phyloP scores from a whole-genome alignment of 306 rosid species.

The Vigna hirtella region DNA sequence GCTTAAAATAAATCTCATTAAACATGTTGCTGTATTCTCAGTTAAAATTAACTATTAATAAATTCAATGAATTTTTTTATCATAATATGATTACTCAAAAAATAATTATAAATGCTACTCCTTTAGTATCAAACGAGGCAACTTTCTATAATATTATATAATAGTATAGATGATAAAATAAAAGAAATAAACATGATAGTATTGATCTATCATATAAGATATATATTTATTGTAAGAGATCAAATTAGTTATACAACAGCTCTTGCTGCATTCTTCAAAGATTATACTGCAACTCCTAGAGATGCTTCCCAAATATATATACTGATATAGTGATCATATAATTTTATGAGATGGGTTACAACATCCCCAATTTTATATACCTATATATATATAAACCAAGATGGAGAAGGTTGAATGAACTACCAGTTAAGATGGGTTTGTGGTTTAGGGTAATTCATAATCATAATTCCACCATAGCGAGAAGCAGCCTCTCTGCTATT shows the following conservation, averaged over 20 bases:
- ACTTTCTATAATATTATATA: too few relatives aligned
- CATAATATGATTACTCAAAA: too few relatives aligned
- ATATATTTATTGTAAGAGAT: not conserved
- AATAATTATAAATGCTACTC: too few relatives aligned
- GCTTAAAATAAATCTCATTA: too few relatives aligned
- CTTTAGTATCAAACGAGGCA: too few relatives aligned
- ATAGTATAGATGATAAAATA: too few relatives aligned
- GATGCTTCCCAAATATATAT: not conserved
- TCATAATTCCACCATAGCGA: conserved; percentile 8
- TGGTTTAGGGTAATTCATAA: conserved; percentile 10
- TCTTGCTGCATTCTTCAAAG: not conserved
- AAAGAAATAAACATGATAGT: not conserved
- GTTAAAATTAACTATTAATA: too few relatives aligned
- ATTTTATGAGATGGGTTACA: not conserved
- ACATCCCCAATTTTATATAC: not conserved
- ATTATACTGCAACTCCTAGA: not conserved
- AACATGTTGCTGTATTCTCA: too few relatives aligned
- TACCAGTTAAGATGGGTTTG: not conserved
- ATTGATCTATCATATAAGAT: not conserved
- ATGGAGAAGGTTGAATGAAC: not conserved
- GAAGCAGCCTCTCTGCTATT: conserved; percentile 11
- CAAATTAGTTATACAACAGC: not conserved
- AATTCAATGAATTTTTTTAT: too few relatives aligned
- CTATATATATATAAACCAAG: not conserved
- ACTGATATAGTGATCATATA: too few relatives aligned